phyloP scores from a whole-genome alignment of 805 yeast genomes.

The Pichia sporocuriosa region DNA sequence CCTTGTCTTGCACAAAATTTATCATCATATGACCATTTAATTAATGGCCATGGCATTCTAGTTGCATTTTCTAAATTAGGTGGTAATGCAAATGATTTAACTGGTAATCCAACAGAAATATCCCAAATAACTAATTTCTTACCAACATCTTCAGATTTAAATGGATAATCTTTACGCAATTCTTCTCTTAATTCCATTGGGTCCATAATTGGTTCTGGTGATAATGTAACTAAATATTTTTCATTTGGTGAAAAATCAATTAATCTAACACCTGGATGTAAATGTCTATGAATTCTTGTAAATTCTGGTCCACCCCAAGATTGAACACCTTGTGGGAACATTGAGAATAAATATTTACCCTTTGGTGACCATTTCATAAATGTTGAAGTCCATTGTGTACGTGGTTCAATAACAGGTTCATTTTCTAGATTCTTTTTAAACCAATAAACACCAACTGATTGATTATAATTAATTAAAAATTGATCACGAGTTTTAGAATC shows the following conservation, averaged over 20 bases:
- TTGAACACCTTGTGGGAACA: slow-evolving; percentile 92
- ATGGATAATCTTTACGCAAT: slow-evolving; percentile 60
- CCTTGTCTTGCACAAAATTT: slow-evolving; percentile 92
- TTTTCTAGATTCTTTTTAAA: slow-evolving; percentile 63
- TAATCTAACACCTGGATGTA: slow-evolving; percentile 84
- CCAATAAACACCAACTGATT: slow-evolving; percentile 83
- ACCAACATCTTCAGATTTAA: slow-evolving; percentile 82
- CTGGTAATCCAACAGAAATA: slow-evolving; percentile 70
- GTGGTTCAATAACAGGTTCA: slow-evolving; percentile 69
- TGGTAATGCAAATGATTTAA: slow-evolving; percentile 86
- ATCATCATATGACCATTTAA: slow-evolving; percentile 93
- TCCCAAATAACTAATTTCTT: slow-evolving; percentile 95
- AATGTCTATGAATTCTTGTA: slow-evolving; percentile 64
- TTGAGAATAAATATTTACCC: slow-evolving; percentile 81
- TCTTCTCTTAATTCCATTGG: slow-evolving; percentile 64
- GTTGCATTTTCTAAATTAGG: slow-evolving; percentile 59
- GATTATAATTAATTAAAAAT: slow-evolving; percentile 70
- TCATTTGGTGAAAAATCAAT: slow-evolving; percentile 92
- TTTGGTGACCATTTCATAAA: slow-evolving; percentile 88
- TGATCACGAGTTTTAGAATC: slow-evolving; percentile 90
- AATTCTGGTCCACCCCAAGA: slow-evolving; percentile 91
- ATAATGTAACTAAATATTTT: slow-evolving; percentile 80
- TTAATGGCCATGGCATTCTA: slow-evolving; percentile 88
- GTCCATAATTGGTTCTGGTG: slow-evolving; percentile 71
- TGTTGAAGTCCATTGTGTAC: slow-evolving; percentile 81